Percentiles rank a stretch among this genome's conserved stretches.
These are phyloP conservation scores for Aspergillus ostianus DNA, from an alignment of 495 filamentous ascomycete species.

Conservation along the genomic window DNA sequence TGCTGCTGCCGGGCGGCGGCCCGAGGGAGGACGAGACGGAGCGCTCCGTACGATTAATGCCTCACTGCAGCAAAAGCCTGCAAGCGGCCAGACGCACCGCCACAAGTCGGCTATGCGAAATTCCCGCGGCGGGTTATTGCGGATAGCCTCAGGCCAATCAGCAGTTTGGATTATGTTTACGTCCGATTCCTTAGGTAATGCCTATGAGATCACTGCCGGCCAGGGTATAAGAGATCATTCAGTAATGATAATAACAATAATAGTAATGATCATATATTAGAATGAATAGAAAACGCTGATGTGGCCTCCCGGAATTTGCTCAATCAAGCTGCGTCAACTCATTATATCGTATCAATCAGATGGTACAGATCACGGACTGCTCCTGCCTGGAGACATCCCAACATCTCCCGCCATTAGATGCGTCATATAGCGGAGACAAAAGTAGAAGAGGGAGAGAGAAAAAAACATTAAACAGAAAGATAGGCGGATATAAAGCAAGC, in stretches of 20 bases:
- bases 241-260: too few species aligned
- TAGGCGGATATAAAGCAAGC: neutral
- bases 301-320: neutral
- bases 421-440: neutral
- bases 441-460: neutral
- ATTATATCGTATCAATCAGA: neutral
- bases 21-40: neutral
- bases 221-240: too few species aligned
- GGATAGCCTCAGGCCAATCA: slow-evolving; percentile 15
- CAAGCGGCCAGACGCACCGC: slow-evolving; percentile 17
- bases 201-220: neutral
- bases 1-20: slow-evolving; percentile 6
- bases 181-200: neutral
- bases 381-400: neutral
- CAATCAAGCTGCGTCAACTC: neutral
- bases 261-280: too few species aligned
- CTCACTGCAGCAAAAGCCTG: neutral
- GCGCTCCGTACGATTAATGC: slow-evolving; percentile 12
- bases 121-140: slow-evolving; percentile 28
- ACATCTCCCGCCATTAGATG: neutral
- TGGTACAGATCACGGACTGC: neutral
- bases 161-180: neutral
- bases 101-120: slow-evolving; percentile 25
- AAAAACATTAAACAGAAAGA: slow-evolving; percentile 1
- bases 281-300: too few species aligned